These are phyloP conservation scores for Chlamydomonas sp. DNA, from an alignment of 139 green algal species.

Conservation along the genomic window DNA sequence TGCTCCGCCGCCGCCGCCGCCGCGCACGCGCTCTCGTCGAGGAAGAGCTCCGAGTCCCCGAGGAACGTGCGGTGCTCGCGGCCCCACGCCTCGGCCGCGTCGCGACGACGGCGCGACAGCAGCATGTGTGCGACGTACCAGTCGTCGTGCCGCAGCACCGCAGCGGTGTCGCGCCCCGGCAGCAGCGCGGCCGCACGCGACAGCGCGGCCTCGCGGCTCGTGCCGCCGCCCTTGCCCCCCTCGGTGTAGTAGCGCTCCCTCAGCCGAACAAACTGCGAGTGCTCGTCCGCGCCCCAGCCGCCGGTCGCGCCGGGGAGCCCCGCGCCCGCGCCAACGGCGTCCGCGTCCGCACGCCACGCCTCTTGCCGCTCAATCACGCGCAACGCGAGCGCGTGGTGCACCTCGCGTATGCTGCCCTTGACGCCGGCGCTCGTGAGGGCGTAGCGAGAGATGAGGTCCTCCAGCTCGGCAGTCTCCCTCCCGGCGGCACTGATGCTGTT, in stretches of 20 bases:
- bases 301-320: neutral
- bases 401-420: neutral
- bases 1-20: neutral
- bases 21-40: neutral
- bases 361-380: neutral
- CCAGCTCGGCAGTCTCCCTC: neutral
- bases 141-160: neutral
- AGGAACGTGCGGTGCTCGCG: constrained; percentile 7
- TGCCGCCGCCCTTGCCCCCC: neutral
- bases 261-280: constrained; percentile 14
- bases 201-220: neutral
- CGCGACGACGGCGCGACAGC: constrained; percentile 2
- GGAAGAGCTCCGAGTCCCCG: constrained; percentile 7
- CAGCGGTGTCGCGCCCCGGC: neutral
- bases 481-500: no score
- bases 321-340: neutral
- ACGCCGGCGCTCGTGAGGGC: neutral
- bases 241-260: constrained; percentile 9
- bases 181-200: neutral
- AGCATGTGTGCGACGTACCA: constrained; percentile 3
- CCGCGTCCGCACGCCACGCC: neutral
- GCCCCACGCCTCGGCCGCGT: constrained; percentile 9
- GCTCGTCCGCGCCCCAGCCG: constrained; percentile 3
- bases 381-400: neutral
- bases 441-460: neutral